These are phyloP conservation scores for Chloromonas sp. DNA, from an alignment of 163 green algal genomes.

Conservation along the genomic window DNA sequence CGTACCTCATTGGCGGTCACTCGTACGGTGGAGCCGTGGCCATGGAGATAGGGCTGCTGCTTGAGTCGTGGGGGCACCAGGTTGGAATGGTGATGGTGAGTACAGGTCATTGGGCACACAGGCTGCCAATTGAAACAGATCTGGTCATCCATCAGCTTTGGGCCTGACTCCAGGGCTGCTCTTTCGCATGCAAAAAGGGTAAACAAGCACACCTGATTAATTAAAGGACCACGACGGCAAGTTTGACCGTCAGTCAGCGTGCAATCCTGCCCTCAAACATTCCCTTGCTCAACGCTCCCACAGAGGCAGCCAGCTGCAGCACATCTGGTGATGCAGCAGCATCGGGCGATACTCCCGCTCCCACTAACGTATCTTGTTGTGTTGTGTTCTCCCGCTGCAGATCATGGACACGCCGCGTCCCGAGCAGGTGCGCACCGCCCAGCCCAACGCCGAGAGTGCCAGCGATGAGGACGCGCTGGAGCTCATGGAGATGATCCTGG, in stretches of 20 bases:
- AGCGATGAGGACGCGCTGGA: conserved; percentile 75
- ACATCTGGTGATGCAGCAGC: too few relatives aligned
- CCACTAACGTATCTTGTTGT: too few relatives aligned
- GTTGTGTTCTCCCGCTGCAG: conserved; percentile 9
- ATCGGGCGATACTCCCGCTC: too few relatives aligned
- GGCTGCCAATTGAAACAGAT: neutral
- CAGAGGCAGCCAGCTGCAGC: too few relatives aligned
- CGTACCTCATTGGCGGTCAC: conserved; percentile 84
- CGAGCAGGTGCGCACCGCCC: conserved; percentile 60
- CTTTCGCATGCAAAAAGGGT: too few relatives aligned
- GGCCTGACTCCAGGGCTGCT: too few relatives aligned
- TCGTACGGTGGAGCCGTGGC: conserved; percentile 74
- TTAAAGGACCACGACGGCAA: too few relatives aligned
- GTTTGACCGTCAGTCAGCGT: too few relatives aligned
- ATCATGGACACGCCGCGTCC: conserved; percentile 81
- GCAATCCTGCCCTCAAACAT: too few relatives aligned
- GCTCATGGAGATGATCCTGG: conserved; percentile 91
- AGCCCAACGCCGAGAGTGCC: conserved; percentile 44
- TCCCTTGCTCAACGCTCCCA: too few relatives aligned
- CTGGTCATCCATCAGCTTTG: neutral
- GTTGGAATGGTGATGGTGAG: conserved; percentile 75
- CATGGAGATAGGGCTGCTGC: conserved; percentile 72
- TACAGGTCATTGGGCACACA: neutral
- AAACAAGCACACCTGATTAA: too few relatives aligned
- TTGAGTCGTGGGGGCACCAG: conserved; percentile 73